Base-by-base conservation (phyloP, 1,284 basidiomycete species). In the Sutorius eximius region DNA sequence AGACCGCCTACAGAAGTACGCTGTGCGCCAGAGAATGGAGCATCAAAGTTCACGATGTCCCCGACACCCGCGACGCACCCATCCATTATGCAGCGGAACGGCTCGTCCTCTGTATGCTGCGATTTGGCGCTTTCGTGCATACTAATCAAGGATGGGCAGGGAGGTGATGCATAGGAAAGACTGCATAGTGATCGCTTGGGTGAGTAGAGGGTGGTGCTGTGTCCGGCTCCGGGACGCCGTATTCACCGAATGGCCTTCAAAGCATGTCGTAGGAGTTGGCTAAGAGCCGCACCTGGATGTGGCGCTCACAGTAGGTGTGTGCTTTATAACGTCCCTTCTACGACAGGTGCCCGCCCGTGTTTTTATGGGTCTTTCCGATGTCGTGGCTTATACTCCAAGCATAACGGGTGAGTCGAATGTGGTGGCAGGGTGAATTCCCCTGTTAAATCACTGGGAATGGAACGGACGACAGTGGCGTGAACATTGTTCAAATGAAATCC, bases 1-100 rank as follows among this genome's bases (percentile, higher is more conserved):
- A 58, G 27, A 30, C 36, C n/a, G 59, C 59, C 24, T 30, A 61
- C 60, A 27, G 34, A 41, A 40, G 45, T 59, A 32, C 55, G 51
- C 30, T 40, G 45, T 2, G 27, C 45, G 18, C 41, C 51, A 24
- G 10, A 16, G 34, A 36, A 6, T 8, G 34, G 3, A n/a, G 16
- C 6, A 16, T 16, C 34, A n/a, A 15, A 5, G 34, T 15, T 9
- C 34, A n/a, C 16, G 16, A 36, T 6, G 8, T n/a, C 16, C 16
- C 34, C 34, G n/a, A 36, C 16, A 4, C 34, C 34, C 16, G 9
- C 34, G 3, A 36, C 34, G 10, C 15, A 16, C 16, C 34, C 34
- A n/a, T 9, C 34, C 16, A 36, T 9, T n/a, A n/a, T n/a, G 15
- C 34, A 36, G 8, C 16, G 34, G 34, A n/a, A 36, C 6, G 34